Evolutionary conservation across 257 asterid genomes (phyloP), one percentile per base, ranked within the genome.

Genomic region (Solanum paucissectum): DNA sequence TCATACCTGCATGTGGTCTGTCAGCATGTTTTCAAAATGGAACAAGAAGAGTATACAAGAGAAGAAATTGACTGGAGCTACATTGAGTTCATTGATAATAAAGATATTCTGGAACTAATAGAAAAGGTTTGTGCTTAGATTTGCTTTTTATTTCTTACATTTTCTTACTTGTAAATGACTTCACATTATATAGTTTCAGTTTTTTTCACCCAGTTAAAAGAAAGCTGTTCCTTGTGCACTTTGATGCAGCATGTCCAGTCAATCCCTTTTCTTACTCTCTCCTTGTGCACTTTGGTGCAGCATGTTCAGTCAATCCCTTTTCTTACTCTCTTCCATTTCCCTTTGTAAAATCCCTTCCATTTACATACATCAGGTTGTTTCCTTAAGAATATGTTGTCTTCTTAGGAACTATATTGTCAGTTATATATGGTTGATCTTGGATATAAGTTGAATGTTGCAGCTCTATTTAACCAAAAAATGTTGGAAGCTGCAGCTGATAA

Each of bases 1-100:
- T 90, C 83, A 86, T 87, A 83, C 71, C 83, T 58, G 76, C 72
- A 40, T 86, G 74, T 91, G 85, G 34, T 88, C 90, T 89, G 87
- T 87, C 96, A 97, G 99, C 99, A 97, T 74, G 99, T 97, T 82
- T 97, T 97, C 89, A 97, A 97, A 93, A 97, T 95, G 99, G 99
- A 97, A 95, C 99, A 97, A 95, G 99, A 97, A 91, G 99, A 97
- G 94, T 97, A 97, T 87, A 97, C 98, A 7, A 97, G 94, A 89
- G 99, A 97, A 92, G 98, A 96, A 91, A 97, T 97, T 87, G 90
- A 96, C 90, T 97, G 99, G 99, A 97, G 99, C 93, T 97, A 97
- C 93, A 97, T 97, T 68, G 99, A 97, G 95, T 97, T 97, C 93
- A 95, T 97, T 83, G 99, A 95, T 90, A 97, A 97, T 91, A 94